Percentiles rank a stretch among this genome's conserved stretches.
Conservation (phyloP, 257 asterid genomes). For the Marsdenia floribunda region DNA sequence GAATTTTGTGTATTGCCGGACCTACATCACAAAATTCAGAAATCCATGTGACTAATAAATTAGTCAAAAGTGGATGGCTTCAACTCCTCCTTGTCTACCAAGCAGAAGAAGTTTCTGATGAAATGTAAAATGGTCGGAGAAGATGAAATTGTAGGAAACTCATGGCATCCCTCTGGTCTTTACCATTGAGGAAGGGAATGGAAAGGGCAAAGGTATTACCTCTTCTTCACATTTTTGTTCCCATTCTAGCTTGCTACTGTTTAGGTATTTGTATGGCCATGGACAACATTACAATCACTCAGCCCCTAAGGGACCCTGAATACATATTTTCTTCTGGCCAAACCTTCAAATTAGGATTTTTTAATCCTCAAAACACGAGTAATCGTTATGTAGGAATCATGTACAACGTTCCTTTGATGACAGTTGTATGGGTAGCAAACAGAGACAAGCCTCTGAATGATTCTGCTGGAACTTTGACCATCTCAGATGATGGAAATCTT, state of each 20-base stretch:
- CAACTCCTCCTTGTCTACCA: no score
- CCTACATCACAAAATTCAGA: no score
- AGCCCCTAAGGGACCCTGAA: conserved; percentile 20
- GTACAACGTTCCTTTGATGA: conserved; percentile 15
- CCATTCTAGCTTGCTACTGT: neutral
- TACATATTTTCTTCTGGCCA: conserved; percentile 15
- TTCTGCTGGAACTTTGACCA: conserved; percentile 27
- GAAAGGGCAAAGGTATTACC: neutral
- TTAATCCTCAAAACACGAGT: conserved; percentile 19
- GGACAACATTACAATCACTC: conserved; percentile 11
- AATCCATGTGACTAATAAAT: no score
- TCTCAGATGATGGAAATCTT: conserved; percentile 39
- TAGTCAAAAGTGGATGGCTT: no score
- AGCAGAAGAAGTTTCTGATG: no score
- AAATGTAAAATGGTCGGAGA: no score
- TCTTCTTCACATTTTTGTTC: neutral
- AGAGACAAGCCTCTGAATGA: conserved; percentile 41
- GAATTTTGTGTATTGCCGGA: no score
- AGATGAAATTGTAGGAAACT: no score
- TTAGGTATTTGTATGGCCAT: neutral
- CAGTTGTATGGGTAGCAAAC: conserved; percentile 54
- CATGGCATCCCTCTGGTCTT: neutral
- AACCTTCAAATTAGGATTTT: conserved; percentile 26
- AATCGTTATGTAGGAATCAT: conserved; percentile 29
- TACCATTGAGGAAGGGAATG: neutral